Evolutionary conservation across 1,284 basidiomycete species (phyloP).

Genomic region (Ceratobasidium papillatum): DNA sequence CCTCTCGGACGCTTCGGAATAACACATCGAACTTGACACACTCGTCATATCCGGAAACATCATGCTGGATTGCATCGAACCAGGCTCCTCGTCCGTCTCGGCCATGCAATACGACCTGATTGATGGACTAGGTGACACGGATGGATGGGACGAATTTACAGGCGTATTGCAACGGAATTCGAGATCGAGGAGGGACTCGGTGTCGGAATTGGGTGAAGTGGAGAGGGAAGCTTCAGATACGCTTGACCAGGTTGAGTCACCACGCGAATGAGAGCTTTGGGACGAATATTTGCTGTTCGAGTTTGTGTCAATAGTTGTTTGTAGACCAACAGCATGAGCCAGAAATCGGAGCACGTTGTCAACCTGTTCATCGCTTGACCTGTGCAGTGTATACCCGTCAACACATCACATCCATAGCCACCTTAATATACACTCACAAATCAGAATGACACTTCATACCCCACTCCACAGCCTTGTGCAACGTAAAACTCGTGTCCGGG

Average conservation of each 20-base stretch:
- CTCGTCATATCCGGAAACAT: slow-evolving; percentile 23
- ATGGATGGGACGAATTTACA: slow-evolving; percentile 8
- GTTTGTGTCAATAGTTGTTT: slow-evolving; percentile 20
- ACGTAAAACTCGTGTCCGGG: not conserved
- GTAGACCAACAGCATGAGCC: slow-evolving; percentile 29
- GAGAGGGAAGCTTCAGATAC: slow-evolving; percentile 20
- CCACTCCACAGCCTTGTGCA: slow-evolving; percentile 38
- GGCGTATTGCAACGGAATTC: slow-evolving; percentile 31
- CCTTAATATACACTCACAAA: slow-evolving; percentile 11
- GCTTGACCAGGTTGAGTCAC: slow-evolving; percentile 28
- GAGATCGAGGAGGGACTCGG: slow-evolving; percentile 19
- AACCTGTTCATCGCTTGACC: slow-evolving; percentile 29
- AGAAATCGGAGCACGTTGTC: slow-evolving; percentile 35
- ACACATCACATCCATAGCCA: not conserved
- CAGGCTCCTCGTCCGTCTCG: slow-evolving; percentile 21
- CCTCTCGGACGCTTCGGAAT: slow-evolving; percentile 14
- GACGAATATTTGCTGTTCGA: not conserved
- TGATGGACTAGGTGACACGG: slow-evolving; percentile 16
- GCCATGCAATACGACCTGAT: slow-evolving; percentile 36
- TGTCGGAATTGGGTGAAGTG: slow-evolving; percentile 23
- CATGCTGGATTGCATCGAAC: slow-evolving; percentile 12
- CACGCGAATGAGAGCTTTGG: slow-evolving; percentile 14
- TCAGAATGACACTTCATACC: slow-evolving; percentile 31
- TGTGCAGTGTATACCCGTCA: not conserved
- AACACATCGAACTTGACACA: slow-evolving; percentile 25